Evolutionary conservation across 1,139 yeast genomes (phyloP).

Genomic region (Hyphopichia wangnamkhiaoensis): DNA sequence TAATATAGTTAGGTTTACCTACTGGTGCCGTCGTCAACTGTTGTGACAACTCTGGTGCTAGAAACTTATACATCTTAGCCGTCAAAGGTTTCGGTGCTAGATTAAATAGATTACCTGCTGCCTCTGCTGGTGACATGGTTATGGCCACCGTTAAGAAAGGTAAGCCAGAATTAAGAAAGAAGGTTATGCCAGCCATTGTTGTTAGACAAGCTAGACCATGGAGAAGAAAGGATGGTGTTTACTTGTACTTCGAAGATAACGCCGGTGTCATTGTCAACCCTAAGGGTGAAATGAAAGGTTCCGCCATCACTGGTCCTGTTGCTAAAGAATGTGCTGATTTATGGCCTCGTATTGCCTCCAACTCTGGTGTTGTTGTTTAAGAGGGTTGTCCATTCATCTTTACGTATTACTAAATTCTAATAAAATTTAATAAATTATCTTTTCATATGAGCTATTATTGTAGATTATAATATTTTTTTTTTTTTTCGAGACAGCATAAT

Average conservation of each 20-base stretch:
- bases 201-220: constrained; percentile 99
- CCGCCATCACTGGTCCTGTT: constrained; percentile 99
- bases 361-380: constrained; percentile 99
- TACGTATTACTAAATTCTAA: too few species aligned
- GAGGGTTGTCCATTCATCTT: constrained; percentile 4
- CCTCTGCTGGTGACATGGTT: constrained; percentile 99
- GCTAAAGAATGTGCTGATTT: constrained; percentile 99
- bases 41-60: constrained; percentile 99
- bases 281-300: constrained; percentile 99
- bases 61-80: constrained; percentile 98
- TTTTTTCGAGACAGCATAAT: too few species aligned
- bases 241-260: constrained; percentile 99
- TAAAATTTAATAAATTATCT: too few species aligned
- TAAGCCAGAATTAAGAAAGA: constrained; percentile 99
- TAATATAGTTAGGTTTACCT: constrained; percentile 89
- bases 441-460: too few species aligned
- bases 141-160: constrained; percentile 99
- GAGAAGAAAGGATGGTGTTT: constrained; percentile 99
- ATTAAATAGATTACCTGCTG: constrained; percentile 99
- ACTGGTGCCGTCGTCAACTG: constrained; percentile 99
- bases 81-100: constrained; percentile 99
- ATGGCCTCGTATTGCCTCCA: constrained; percentile 99
- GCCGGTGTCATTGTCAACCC: constrained; percentile 99
- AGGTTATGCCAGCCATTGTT: constrained; percentile 99
- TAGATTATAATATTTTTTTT: background rate